A percentile compares a stretch with the other conserved stretches of the same genome.
Evolutionary conservation across 768 basidiomycete genomes (phyloP).

Genomic region (Rubroboletus pulcherrimus): DNA sequence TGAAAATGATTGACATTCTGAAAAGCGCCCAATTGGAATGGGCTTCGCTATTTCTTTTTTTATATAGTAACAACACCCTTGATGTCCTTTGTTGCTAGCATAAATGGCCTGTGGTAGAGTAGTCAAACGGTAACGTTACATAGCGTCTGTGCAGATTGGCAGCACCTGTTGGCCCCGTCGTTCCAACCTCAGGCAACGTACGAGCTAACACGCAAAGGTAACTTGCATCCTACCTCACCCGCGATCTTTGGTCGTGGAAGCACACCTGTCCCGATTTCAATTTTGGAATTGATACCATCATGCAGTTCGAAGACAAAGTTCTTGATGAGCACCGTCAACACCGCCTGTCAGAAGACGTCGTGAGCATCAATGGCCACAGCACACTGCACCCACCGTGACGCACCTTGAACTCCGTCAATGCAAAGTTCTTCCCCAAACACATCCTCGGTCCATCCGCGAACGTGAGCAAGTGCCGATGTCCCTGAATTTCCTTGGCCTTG

Average conservation of each 20-base stretch:
- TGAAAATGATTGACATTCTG: no score
- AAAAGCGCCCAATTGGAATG: no score
- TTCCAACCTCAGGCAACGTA: no score
- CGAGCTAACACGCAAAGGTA: neutral
- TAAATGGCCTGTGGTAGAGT: no score
- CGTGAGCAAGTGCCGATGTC: constrained; percentile 48
- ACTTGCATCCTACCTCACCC: neutral
- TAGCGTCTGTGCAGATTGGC: no score
- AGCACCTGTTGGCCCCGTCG: no score
- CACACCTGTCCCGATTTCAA: neutral
- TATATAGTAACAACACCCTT: no score
- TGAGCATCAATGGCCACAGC: neutral
- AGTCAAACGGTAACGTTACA: no score
- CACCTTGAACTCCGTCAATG: constrained; percentile 36
- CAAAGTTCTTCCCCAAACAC: constrained; percentile 49
- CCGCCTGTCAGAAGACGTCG: neutral
- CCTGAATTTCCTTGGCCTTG: constrained; percentile 40
- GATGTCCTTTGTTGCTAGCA: no score
- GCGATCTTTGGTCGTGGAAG: neutral
- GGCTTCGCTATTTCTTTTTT: no score
- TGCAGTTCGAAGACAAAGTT: neutral
- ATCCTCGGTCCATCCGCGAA: constrained; percentile 48
- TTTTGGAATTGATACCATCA: neutral
- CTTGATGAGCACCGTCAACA: neutral
- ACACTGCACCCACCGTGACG: neutral